Evolutionary conservation across 1,284 basidiomycete species (phyloP), one percentile per base, ranked within the genome.

Genomic region (Cutaneotrichosporon curvatum): DNA sequence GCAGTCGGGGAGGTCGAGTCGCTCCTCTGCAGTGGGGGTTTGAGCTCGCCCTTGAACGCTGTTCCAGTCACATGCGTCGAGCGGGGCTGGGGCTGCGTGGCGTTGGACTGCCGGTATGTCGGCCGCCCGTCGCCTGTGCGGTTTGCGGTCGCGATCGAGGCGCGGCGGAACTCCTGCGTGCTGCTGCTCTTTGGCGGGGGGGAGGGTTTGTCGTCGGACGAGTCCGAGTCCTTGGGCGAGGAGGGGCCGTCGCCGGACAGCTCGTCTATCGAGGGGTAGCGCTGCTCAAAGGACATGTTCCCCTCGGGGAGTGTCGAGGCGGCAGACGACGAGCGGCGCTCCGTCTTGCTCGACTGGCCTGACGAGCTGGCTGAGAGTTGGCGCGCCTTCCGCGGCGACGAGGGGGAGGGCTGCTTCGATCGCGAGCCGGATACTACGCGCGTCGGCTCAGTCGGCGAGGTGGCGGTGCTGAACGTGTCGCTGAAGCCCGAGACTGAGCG

Each of bases 1-100:
- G 48, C 45, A 1, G 48, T 54, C 6, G 53, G 46, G 1, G 51
- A 53, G 8, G 40, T 19, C 7, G 38, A 32, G 21, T 33, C 36
- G 1, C 23, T n/a, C 19, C 31, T 19, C 10, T 23, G 4, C 14
- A 9, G 11, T 5, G 43, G 35, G 4, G 39, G 49, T 34, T 43
- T 33, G 36, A 47, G 43, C 12, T 8, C 30, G n/a, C 23, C 25
- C 52, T 65, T 70, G 56, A 72, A 72, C 11, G 68, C 68, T 3
- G 70, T 70, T 4, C 70, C 70, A 0, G 70, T 71, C 21, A 71
- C 70, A 6, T 72, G 65, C n/a, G 66, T 72, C 16, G 68, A 70
- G 18, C 68, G 58, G 18, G 68, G 61, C 47, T 47, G 52, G 20
- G 35, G 32, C 19, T 43, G 40, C 16, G 32, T 19, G 21, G 6